A percentile compares a stretch with the other conserved stretches of the same genome.
These are phyloP conservation scores for Phytophthora macrochlamydospora DNA, from an alignment of 352 stramenopile genomes.

Conservation along the genomic window DNA sequence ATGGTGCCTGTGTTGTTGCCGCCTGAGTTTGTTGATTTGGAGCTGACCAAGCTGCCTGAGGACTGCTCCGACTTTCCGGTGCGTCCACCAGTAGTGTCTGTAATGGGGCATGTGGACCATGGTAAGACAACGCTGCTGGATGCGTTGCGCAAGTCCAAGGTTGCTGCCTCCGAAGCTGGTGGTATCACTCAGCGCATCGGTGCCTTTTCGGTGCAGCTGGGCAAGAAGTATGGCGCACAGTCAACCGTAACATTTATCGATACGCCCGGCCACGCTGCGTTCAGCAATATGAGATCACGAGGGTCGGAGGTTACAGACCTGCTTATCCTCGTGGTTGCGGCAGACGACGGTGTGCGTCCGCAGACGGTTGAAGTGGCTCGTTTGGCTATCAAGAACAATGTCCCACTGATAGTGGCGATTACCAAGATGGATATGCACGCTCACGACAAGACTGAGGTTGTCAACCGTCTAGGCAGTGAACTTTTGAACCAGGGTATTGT, in stretches of 20 bases:
- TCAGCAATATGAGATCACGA: constrained; percentile 97
- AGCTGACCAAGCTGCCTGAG: constrained; percentile 57
- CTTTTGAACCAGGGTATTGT: constrained; percentile 94
- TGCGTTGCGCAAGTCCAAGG: constrained; percentile 87
- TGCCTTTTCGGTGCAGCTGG: constrained; percentile 96
- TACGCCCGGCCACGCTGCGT: constrained; percentile 99
- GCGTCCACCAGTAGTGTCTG: constrained; percentile 95
- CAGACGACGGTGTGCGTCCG: constrained; percentile 98
- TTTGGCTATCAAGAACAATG: constrained; percentile 93
- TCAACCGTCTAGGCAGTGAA: constrained; percentile 78
- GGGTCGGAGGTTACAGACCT: constrained; percentile 98
- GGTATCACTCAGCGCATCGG: constrained; percentile 99
- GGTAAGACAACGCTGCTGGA: constrained; percentile 99
- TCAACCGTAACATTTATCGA: constrained; percentile 97
- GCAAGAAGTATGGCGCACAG: constrained; percentile 69
- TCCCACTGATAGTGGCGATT: constrained; percentile 97
- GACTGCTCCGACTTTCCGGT: constrained; percentile 74
- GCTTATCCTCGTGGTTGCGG: constrained; percentile 97
- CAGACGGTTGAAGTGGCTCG: constrained; percentile 97
- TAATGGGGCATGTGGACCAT: constrained; percentile 99
- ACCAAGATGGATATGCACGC: constrained; percentile 97
- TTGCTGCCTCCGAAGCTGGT: constrained; percentile 95
- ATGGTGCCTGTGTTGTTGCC: constrained; percentile 87
- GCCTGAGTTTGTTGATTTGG: constrained; percentile 83
- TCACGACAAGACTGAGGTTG: constrained; percentile 72